phyloP scores from a whole-genome alignment of 306 rosid genomes.

The Erythrophleum fordii region DNA sequence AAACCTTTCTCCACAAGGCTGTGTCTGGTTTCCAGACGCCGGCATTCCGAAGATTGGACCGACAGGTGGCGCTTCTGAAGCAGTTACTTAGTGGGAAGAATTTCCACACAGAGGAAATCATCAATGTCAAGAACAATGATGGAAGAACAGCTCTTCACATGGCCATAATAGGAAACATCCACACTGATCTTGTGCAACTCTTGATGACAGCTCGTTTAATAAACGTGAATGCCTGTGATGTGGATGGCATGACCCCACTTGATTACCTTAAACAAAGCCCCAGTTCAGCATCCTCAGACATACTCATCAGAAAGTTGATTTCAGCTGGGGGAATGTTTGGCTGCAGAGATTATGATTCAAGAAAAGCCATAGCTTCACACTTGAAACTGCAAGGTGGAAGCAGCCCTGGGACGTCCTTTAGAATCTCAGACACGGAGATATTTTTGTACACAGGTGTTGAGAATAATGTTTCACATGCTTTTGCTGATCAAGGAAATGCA shows the following conservation, averaged over 20 bases:
- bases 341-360: conserved; percentile 64
- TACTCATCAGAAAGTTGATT: conserved; percentile 73
- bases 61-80: conserved; percentile 83
- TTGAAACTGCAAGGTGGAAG: conserved; percentile 80
- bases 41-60: conserved; percentile 77
- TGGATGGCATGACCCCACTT: conserved; percentile 81
- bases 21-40: conserved; percentile 84
- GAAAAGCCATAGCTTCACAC: conserved; percentile 86
- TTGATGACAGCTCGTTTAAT: conserved; percentile 72
- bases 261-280: conserved; percentile 83
- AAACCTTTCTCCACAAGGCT: conserved; percentile 89
- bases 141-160: conserved; percentile 88
- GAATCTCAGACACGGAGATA: conserved; percentile 81
- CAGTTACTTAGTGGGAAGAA: conserved; percentile 57
- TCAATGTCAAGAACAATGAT: conserved; percentile 72
- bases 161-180: conserved; percentile 85
- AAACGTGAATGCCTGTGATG: conserved; percentile 71
- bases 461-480: conserved; percentile 47
- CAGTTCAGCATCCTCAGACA: conserved; percentile 70
- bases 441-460: conserved; percentile 82
- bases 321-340: conserved; percentile 95
- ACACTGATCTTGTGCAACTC: conserved; percentile 87
- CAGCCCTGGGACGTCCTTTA: conserved; percentile 90
- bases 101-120: conserved; percentile 56
- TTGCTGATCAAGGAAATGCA: conserved; percentile 51